These are phyloP conservation scores for Calycina herbarum DNA, from an alignment of 2,329 filamentous ascomycete species.

Conservation along the genomic window DNA sequence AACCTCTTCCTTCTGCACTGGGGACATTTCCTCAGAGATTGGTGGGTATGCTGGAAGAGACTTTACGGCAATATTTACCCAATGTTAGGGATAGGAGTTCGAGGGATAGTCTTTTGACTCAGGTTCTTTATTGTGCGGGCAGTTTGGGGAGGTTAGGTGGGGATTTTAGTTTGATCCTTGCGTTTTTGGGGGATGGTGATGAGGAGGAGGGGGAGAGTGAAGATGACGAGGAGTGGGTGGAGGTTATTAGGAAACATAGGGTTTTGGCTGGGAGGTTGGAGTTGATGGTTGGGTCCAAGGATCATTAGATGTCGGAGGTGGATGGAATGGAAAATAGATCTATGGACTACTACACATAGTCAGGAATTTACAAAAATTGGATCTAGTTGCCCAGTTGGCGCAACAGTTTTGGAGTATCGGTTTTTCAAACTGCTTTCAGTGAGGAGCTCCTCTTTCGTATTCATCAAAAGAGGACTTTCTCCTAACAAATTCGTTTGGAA, in stretches of 20 bases:
- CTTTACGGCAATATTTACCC: constrained; percentile 73
- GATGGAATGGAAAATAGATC: not conserved
- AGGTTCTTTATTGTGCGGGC: constrained; percentile 89
- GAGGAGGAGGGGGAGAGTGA: constrained; percentile 37
- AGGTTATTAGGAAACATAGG: constrained; percentile 84
- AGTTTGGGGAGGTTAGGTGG: constrained; percentile 87
- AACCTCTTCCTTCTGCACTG: constrained; percentile 71
- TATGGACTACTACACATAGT: not conserved
- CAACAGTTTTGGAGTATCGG: too few species aligned
- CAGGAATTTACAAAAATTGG: not conserved
- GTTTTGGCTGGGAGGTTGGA: constrained; percentile 79
- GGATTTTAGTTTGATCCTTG: constrained; percentile 88
- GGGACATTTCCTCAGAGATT: constrained; percentile 84
- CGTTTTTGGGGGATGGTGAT: constrained; percentile 47
- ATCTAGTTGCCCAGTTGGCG: too few species aligned
- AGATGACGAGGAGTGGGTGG: constrained; percentile 71
- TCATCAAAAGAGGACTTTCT: too few species aligned
- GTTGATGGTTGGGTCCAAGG: constrained; percentile 55
- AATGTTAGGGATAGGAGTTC: constrained; percentile 78
- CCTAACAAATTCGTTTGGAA: too few species aligned
- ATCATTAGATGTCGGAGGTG: constrained; percentile 15
- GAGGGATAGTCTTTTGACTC: constrained; percentile 84
- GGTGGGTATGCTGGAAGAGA: constrained; percentile 76
- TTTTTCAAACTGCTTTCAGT: too few species aligned
- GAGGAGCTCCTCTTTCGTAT: too few species aligned